Evolutionary conservation across 352 stramenopile genomes (phyloP).

Genomic region (Globisporangium spinosum): DNA sequence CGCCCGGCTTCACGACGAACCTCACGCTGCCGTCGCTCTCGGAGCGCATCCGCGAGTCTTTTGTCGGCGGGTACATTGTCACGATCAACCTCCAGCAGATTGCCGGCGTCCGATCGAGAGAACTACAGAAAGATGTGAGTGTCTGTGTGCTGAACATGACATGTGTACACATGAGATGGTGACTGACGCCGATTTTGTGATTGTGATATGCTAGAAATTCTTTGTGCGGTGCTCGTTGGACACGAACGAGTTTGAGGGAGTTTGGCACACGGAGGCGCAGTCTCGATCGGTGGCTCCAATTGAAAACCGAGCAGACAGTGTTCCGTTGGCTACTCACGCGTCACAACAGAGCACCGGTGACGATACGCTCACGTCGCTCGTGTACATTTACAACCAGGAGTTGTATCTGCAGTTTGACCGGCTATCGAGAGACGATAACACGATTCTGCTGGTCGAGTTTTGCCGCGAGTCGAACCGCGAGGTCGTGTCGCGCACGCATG

Average conservation of each 20-base stretch:
- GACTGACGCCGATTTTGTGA: not conserved
- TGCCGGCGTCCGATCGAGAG: slow-evolving; percentile 53
- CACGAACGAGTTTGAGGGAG: slow-evolving; percentile 80
- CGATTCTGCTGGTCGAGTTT: slow-evolving; percentile 77
- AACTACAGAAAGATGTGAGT: slow-evolving; percentile 54
- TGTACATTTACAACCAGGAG: slow-evolving; percentile 79
- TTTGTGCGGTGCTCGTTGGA: slow-evolving; percentile 84
- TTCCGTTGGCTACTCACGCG: not conserved
- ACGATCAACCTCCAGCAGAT: slow-evolving; percentile 66
- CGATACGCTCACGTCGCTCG: slow-evolving; percentile 24
- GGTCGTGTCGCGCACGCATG: slow-evolving; percentile 73
- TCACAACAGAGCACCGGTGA: not conserved
- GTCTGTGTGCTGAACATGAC: not conserved
- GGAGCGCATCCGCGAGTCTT: slow-evolving; percentile 80
- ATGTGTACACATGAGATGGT: not conserved
- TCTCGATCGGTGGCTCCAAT: slow-evolving; percentile 45
- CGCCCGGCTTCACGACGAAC: slow-evolving; percentile 70
- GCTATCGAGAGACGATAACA: slow-evolving; percentile 83
- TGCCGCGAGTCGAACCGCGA: slow-evolving; percentile 70
- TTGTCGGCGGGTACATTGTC: slow-evolving; percentile 78
- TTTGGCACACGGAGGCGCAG: slow-evolving; percentile 83
- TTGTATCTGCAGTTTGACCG: slow-evolving; percentile 83
- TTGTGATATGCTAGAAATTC: slow-evolving; percentile 36
- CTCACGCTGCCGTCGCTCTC: slow-evolving; percentile 74
- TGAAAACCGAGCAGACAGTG: slow-evolving; percentile 18